phyloP scores from a whole-genome alignment of 495 filamentous ascomycete genomes.

The Parathielavia hyrcaniae region DNA sequence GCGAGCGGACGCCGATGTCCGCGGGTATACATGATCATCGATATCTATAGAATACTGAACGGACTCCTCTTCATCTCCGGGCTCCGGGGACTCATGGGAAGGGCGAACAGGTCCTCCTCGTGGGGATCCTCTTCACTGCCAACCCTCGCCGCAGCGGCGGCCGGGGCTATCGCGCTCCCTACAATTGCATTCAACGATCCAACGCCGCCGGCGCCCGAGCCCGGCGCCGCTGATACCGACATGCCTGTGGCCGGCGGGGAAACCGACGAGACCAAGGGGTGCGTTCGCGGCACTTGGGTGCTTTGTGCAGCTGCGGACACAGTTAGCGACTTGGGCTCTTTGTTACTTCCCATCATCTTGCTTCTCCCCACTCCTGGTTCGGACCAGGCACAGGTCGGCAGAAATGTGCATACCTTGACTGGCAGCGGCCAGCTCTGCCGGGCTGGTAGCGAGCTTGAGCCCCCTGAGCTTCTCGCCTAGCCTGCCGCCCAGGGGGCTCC shows the following conservation, averaged over 20 bases:
- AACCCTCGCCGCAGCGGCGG: constrained; percentile 28
- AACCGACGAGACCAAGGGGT: constrained; percentile 7
- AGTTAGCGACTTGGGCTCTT: not conserved
- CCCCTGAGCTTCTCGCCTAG: constrained; percentile 71
- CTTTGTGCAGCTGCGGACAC: constrained; percentile 19
- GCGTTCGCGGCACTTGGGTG: constrained; percentile 15
- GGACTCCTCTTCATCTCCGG: constrained; percentile 73
- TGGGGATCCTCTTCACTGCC: constrained; percentile 32
- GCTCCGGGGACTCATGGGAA: constrained; percentile 71
- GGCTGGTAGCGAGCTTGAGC: constrained; percentile 65
- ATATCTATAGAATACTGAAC: constrained; percentile 50
- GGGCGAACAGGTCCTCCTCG: constrained; percentile 72
- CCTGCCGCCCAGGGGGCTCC: constrained; percentile 57
- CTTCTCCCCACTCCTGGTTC: not conserved
- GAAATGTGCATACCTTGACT: constrained; percentile 41
- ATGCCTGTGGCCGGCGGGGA: constrained; percentile 1
- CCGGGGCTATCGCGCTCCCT: constrained; percentile 30
- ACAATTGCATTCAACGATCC: constrained; percentile 46
- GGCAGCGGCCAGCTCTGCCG: constrained; percentile 48
- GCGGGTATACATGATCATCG: not conserved
- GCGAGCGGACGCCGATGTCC: not conserved
- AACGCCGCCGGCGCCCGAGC: constrained; percentile 23
- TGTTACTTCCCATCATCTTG: not conserved
- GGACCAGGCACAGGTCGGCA: not conserved
- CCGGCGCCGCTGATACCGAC: not conserved